Conservation (phyloP, 2,329 filamentous ascomycete genomes). For the Periglandula ipomoeae region DNA sequence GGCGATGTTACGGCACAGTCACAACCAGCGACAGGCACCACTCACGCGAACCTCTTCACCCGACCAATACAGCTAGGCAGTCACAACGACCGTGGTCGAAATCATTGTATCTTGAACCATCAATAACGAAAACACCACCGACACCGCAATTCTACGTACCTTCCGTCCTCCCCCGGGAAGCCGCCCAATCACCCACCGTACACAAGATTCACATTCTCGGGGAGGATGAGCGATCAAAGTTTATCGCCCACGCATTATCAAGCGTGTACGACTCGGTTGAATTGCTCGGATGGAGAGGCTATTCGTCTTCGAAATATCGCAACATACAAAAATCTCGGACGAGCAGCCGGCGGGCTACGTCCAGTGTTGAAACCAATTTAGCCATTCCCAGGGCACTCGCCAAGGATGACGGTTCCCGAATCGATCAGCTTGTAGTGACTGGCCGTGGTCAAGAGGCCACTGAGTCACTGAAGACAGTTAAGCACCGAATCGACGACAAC, state of each 20-base stretch:
- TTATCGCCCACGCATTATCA: constrained; percentile 31
- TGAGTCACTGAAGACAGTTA: constrained; percentile 48
- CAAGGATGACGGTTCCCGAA: constrained; percentile 36
- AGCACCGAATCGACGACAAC: constrained; percentile 54
- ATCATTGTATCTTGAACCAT: constrained; percentile 11
- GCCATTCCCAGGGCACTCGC: constrained; percentile 9
- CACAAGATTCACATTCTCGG: constrained; percentile 34
- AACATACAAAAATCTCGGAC: constrained; percentile 19
- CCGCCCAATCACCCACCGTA: constrained; percentile 21
- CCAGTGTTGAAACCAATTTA: constrained; percentile 14
- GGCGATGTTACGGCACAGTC: constrained; percentile 22
- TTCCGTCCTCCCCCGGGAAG: constrained; percentile 25
- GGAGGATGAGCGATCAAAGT: constrained; percentile 30
- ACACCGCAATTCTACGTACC: constrained; percentile 23
- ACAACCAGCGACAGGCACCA: constrained; percentile 14
- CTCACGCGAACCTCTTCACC: constrained; percentile 14
- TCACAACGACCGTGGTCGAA: constrained; percentile 15
- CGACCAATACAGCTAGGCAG: constrained; percentile 11
- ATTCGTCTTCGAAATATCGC: constrained; percentile 19
- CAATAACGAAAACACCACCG: constrained; percentile 1
- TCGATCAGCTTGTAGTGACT: constrained; percentile 64
- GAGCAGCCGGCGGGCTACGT: constrained; percentile 11
- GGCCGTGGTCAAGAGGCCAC: constrained; percentile 45
- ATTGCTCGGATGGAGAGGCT: constrained; percentile 20
- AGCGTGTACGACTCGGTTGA: constrained; percentile 32